Evolutionary conservation across 192 early-diverging fungal species (phyloP), one percentile per base, ranked within the genome.

Genomic region (Backusella macrospora): DNA sequence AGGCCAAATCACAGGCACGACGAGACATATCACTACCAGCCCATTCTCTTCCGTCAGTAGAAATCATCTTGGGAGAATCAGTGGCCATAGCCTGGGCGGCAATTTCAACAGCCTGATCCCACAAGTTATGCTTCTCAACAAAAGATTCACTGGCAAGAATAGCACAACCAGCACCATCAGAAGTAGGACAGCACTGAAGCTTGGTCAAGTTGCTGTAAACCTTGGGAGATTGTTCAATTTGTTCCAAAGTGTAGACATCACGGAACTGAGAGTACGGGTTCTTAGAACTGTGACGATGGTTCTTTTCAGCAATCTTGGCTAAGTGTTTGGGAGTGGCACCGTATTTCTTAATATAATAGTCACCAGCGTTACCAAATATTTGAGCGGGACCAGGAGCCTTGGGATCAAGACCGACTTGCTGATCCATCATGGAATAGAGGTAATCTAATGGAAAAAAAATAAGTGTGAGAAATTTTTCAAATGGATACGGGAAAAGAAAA

Each of bases 211-310:
- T 88, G 16, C 87, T 90, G 80, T 85, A 91, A 10, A 92, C 81
- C 46, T 83, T 86, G 63, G 80, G 81, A 14, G 90, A 88, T 18
- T 83, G 71, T 62, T 88, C 81, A 21, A 92, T 79, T 73, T 92
- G 85, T 39, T 90, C 89, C 72, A 90, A 77, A 9, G 89, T 83
- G 66, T 85, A 88, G 34, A 83, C 75, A 66, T 86, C 82, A 59
- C 82, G 84, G 84, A 91, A 92, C 80, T 92, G 90, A 40, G 90
- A 83, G 81, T 91, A 92, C 23, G 89, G 90, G 76, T 92, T 92
- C 62, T 84, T 75, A 43, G 87, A 81, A 46, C 83, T 85, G 78
- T 93, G 91, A 23, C 82, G 80, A 80, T 93, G 91, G 73, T 88
- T 89, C 86, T 93, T 93, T 68, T 90, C 84, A 8, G 89, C 91